A percentile compares a stretch with the other conserved stretches of the same genome.
phyloP scores from a whole-genome alignment of 306 rosid genomes.

The Luffa aegyptiaca region DNA sequence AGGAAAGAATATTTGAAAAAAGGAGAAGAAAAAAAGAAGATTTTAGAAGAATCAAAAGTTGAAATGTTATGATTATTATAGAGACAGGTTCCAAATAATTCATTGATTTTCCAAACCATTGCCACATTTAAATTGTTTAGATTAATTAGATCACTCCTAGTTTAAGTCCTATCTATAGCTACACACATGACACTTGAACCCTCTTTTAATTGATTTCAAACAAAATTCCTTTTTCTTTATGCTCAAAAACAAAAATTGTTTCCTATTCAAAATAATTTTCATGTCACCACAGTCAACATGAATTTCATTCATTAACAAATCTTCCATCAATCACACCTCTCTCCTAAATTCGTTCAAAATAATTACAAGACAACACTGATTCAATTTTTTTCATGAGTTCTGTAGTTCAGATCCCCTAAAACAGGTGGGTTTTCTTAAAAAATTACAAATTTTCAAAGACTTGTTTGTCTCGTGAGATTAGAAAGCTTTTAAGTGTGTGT shows the following conservation, averaged over 20 bases:
- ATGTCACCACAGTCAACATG: not conserved
- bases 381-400: too few species aligned
- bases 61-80: not conserved
- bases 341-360: too few species aligned
- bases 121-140: not conserved
- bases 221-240: not conserved
- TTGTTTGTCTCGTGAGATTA: too few species aligned
- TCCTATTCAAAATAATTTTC: not conserved
- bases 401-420: too few species aligned
- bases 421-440: too few species aligned
- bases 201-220: not conserved
- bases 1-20: not conserved
- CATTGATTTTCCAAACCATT: not conserved
- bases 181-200: not conserved
- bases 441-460: too few species aligned
- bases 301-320: not conserved
- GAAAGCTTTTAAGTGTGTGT: too few species aligned
- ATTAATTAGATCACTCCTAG: not conserved
- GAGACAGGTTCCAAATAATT: not conserved
- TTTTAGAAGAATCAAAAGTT: not conserved
- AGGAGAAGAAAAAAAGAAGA: not conserved
- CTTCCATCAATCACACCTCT: too few species aligned
- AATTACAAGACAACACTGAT: not conserved
- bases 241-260: not conserved
- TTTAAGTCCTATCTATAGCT: not conserved